Evolutionary conservation across 352 stramenopile species (phyloP).

Genomic region (Globisporangium alternatum): DNA sequence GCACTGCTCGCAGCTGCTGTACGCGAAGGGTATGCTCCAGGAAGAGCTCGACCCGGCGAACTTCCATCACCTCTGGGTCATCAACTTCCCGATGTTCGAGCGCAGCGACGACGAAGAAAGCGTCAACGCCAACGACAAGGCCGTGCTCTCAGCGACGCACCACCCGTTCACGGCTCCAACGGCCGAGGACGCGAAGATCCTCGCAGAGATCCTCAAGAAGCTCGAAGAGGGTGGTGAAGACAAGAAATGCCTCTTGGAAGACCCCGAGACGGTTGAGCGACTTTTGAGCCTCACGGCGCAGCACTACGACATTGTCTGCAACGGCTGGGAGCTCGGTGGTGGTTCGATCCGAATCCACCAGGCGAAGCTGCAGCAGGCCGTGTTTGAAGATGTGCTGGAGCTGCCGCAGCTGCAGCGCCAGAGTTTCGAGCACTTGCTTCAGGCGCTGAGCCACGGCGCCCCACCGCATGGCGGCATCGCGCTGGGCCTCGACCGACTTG

Average conservation of each 20-base stretch:
- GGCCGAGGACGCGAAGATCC: conserved; percentile 37
- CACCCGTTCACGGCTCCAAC: conserved; percentile 84
- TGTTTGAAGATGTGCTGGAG: conserved; percentile 79
- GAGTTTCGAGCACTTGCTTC: conserved; percentile 83
- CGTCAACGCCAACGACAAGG: conserved; percentile 23
- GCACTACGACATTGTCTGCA: conserved; percentile 89
- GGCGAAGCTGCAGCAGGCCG: conserved; percentile 58
- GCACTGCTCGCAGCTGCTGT: conserved; percentile 55
- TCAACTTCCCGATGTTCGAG: conserved; percentile 89
- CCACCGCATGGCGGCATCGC: conserved; percentile 86
- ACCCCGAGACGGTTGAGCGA: conserved; percentile 49
- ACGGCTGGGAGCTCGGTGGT: conserved; percentile 85
- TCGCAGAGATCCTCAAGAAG: conserved; percentile 42
- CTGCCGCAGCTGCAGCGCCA: conserved; percentile 60
- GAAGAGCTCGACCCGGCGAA: conserved; percentile 61
- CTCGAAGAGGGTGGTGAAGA: conserved; percentile 6
- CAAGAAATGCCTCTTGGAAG: conserved; percentile 40
- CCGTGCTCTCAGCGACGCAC: conserved; percentile 70
- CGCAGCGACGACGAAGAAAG: conserved; percentile 50
- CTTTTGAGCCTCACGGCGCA: conserved; percentile 65
- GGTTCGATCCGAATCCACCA: conserved; percentile 87
- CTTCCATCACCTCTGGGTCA: conserved; percentile 82
- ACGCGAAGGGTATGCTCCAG: conserved; percentile 57
- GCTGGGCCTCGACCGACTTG: conserved; percentile 80
- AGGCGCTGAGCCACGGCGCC: conserved; percentile 72